A percentile compares a stretch with the other conserved stretches of the same genome.
Conservation (phyloP, 2,329 filamentous ascomycete species). For the Clarireedia sp. region DNA sequence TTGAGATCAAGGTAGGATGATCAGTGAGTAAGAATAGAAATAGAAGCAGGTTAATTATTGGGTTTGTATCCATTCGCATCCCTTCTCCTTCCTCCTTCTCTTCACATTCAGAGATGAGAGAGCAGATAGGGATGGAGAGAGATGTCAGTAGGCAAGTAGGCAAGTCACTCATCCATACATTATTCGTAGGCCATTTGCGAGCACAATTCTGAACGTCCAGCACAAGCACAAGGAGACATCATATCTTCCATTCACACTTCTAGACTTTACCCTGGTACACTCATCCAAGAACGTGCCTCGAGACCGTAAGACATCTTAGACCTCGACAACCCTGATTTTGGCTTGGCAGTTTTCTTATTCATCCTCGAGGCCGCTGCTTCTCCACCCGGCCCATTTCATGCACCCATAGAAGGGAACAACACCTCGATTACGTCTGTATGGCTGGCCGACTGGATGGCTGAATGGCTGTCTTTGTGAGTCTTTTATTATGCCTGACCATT, state of each 20-base stretch:
- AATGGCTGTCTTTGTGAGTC: neutral
- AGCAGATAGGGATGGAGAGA: no score
- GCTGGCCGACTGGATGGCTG: neutral
- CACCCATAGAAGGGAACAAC: no score
- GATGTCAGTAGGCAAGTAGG: no score
- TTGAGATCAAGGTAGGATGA: no score
- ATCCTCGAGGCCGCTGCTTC: neutral
- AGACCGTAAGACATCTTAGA: neutral
- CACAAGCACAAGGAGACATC: neutral
- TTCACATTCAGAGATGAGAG: no score
- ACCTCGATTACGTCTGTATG: neutral
- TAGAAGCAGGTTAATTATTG: no score
- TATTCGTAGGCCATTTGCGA: no score
- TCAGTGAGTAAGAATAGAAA: no score
- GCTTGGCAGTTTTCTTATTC: neutral
- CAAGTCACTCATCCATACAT: no score
- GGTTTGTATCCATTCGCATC: no score
- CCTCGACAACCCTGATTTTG: neutral
- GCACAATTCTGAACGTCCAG: no score
- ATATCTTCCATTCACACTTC: neutral
- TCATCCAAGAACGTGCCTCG: neutral
- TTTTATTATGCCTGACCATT: neutral
- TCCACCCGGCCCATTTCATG: neutral
- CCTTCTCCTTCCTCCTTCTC: no score
- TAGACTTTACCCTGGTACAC: neutral